phyloP scores from a whole-genome alignment of 2,329 filamentous ascomycete genomes.

The Coleophoma cylindrospora region DNA sequence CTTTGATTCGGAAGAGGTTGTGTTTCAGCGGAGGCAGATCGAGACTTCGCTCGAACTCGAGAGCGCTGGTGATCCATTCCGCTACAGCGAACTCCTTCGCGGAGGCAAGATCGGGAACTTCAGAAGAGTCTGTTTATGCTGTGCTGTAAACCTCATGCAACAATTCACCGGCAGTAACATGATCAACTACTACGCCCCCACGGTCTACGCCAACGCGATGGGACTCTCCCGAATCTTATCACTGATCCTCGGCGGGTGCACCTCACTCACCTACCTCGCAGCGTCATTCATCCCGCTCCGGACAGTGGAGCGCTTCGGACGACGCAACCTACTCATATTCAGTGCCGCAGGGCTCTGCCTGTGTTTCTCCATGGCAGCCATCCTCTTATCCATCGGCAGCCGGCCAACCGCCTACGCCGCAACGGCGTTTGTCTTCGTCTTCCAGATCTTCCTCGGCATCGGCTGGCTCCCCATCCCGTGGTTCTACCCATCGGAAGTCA shows the following conservation, averaged over 20 bases:
- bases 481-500: conserved; percentile 44
- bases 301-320: conserved; percentile 38
- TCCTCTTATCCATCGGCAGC: conserved; percentile 25
- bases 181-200: conserved; percentile 20
- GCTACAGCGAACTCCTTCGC: conserved; percentile 13
- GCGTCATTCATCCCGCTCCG: conserved; percentile 52
- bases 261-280: conserved; percentile 47
- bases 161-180: conserved; percentile 13
- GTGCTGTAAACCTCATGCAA: conserved; percentile 23
- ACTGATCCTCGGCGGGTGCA: conserved; percentile 24
- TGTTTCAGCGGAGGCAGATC: conserved; percentile 27
- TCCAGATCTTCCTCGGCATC: conserved; percentile 22
- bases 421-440: conserved; percentile 20
- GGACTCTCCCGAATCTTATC: conserved; percentile 48
- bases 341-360: conserved; percentile 39
- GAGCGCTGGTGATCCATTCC: conserved; percentile 18
- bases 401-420: conserved; percentile 35
- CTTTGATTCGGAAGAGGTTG: conserved; percentile 15
- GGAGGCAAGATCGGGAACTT: conserved; percentile 14
- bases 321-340: conserved; percentile 37
- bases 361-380: conserved; percentile 41
- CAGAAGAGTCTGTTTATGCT: conserved; percentile 8
- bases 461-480: conserved; percentile 45
- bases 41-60: conserved; percentile 25
- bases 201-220: conserved; percentile 57